These are phyloP conservation scores for Davidsoniella virescens DNA, from an alignment of 2,329 filamentous ascomycete species.

Conservation along the genomic window DNA sequence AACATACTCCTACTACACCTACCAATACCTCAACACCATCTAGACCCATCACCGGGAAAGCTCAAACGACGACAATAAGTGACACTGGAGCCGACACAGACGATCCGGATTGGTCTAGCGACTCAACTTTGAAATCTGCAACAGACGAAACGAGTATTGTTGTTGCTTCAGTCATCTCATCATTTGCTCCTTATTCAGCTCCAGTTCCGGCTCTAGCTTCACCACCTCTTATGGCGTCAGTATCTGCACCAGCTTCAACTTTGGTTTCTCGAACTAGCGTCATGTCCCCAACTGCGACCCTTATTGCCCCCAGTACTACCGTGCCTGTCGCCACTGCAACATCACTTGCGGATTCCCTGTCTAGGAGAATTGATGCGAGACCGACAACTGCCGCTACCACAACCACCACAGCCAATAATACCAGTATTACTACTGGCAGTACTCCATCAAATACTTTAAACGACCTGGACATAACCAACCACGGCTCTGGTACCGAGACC, in stretches of 20 bases:
- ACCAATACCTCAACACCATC: not conserved
- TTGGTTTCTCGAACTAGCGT: not conserved
- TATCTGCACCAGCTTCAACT: not conserved
- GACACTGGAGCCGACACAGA: not conserved
- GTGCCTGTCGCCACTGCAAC: not conserved
- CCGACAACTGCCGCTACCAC: no score
- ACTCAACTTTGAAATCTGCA: constrained; percentile 2
- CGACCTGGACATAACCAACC: not conserved
- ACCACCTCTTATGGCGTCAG: no score
- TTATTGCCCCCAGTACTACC: not conserved
- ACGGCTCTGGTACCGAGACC: not conserved
- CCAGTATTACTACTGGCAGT: no score
- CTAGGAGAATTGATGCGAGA: no score
- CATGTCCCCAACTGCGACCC: not conserved
- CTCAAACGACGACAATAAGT: no score
- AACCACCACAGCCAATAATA: no score
- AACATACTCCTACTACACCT: not conserved
- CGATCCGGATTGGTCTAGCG: constrained; percentile 6
- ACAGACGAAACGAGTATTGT: not conserved
- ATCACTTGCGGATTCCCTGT: no score
- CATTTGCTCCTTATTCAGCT: not conserved
- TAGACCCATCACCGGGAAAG: no score
- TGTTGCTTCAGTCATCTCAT: not conserved
- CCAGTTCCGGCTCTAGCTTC: not conserved
- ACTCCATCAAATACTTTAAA: no score